Conservation (phyloP, 2,329 filamentous ascomycete genomes). For the Tolypocladium amazonense region DNA sequence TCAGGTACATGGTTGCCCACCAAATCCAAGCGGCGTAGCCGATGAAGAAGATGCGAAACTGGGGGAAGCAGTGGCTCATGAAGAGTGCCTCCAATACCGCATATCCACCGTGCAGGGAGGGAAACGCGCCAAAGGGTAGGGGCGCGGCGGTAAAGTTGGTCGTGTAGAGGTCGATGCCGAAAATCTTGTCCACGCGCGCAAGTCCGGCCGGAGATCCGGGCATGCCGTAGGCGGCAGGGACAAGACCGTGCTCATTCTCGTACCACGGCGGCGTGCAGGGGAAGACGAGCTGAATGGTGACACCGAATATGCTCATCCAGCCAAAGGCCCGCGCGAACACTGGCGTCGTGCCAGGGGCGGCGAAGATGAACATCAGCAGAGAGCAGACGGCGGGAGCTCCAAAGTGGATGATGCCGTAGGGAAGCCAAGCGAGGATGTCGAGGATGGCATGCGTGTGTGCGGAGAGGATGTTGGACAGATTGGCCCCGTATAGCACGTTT, state of each 20-base stretch:
- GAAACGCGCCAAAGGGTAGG: slow-evolving; percentile 90
- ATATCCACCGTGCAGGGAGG: slow-evolving; percentile 81
- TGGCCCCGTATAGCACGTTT: slow-evolving; percentile 93
- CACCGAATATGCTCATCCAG: slow-evolving; percentile 83
- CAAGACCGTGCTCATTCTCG: slow-evolving; percentile 83
- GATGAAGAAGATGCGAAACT: slow-evolving; percentile 67
- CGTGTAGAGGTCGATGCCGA: slow-evolving; percentile 87
- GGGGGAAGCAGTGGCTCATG: slow-evolving; percentile 86
- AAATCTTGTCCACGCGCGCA: slow-evolving; percentile 77
- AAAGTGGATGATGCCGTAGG: slow-evolving; percentile 87
- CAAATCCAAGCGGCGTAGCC: slow-evolving; percentile 87
- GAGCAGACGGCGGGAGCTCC: slow-evolving; percentile 74
- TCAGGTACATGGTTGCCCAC: slow-evolving; percentile 98
- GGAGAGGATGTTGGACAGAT: slow-evolving; percentile 90
- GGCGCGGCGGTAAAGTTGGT: slow-evolving; percentile 85
- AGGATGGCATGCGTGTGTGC: slow-evolving; percentile 76
- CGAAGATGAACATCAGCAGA: slow-evolving; percentile 75
- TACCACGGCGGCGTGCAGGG: slow-evolving; percentile 97
- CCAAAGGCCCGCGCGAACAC: slow-evolving; percentile 82
- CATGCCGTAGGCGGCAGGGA: slow-evolving; percentile 88
- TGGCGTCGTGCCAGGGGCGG: slow-evolving; percentile 72
- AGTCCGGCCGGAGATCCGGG: slow-evolving; percentile 80
- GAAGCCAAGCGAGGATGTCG: slow-evolving; percentile 84
- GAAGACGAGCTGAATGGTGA: slow-evolving; percentile 80
- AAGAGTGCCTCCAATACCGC: slow-evolving; percentile 85